phyloP scores from a whole-genome alignment of 2,329 filamentous ascomycete genomes.

The Alternaria consortialis region DNA sequence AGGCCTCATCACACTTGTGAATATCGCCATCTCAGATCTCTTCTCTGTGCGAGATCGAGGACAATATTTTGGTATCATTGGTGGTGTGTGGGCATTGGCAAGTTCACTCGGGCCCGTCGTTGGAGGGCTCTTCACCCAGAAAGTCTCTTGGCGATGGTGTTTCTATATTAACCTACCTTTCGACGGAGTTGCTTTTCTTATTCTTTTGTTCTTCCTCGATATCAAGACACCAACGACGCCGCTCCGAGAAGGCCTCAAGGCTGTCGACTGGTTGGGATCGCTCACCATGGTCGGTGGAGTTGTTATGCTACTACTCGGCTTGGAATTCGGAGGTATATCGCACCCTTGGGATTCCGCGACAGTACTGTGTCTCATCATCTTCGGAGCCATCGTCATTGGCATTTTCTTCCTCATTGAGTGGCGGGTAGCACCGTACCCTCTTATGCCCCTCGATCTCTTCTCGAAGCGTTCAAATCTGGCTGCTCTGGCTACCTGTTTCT shows the following conservation, averaged over 20 bases:
- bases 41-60: constrained; percentile 68
- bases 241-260: constrained; percentile 67
- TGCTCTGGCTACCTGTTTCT: constrained; percentile 71
- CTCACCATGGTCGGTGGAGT: constrained; percentile 77
- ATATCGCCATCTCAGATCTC: constrained; percentile 70
- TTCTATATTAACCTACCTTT: constrained; percentile 72
- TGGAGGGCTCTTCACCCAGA: constrained; percentile 72
- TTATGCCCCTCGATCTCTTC: constrained; percentile 81
- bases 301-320: constrained; percentile 84
- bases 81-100: constrained; percentile 72
- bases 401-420: constrained; percentile 78
- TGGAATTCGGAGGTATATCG: constrained; percentile 81
- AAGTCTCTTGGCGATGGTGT: constrained; percentile 68
- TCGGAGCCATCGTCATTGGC: constrained; percentile 69
- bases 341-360: constrained; percentile 78
- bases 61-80: constrained; percentile 71
- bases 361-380: constrained; percentile 80
- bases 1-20: constrained; percentile 69
- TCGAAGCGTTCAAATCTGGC: constrained; percentile 70
- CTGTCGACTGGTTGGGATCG: constrained; percentile 72
- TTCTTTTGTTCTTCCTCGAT: constrained; percentile 68
- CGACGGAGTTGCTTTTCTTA: constrained; percentile 66
- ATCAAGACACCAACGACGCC: constrained; percentile 73
- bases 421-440: constrained; percentile 76
- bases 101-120: constrained; percentile 72